Conservation (phyloP, 257 asterid species). For the Nicotiana otophora region DNA sequence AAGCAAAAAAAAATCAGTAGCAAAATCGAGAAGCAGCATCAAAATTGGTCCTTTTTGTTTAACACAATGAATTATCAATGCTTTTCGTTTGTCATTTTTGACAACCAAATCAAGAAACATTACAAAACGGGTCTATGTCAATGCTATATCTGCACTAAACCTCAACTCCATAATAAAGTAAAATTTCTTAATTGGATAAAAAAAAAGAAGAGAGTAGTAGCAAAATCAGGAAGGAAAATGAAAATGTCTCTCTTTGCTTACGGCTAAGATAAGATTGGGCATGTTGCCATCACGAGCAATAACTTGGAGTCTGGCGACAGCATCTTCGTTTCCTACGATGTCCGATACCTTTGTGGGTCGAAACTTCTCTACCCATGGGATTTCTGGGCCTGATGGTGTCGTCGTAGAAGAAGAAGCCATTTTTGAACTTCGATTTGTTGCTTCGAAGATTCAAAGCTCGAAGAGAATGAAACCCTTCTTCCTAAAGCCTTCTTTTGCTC, state of each 20-base stretch:
- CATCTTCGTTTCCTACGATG: slow-evolving; percentile 91
- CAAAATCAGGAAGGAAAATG: neutral
- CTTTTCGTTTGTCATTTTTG: too few relatives aligned
- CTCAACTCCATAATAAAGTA: neutral
- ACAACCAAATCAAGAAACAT: too few relatives aligned
- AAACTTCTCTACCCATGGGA: slow-evolving; percentile 97
- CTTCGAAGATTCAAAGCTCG: neutral
- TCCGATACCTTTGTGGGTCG: slow-evolving; percentile 79
- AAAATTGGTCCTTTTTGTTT: too few relatives aligned
- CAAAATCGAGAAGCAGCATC: neutral
- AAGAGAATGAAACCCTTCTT: neutral
- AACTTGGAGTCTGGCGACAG: slow-evolving; percentile 87
- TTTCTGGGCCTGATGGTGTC: slow-evolving; percentile 45
- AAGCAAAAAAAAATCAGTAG: neutral
- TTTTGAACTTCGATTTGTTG: neutral
- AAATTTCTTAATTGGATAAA: too few relatives aligned
- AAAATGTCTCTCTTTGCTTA: slow-evolving; percentile 11
- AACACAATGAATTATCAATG: too few relatives aligned
- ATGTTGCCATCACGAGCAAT: slow-evolving; percentile 90
- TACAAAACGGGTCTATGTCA: too few relatives aligned
- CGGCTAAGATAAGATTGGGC: slow-evolving; percentile 90
- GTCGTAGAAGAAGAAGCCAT: slow-evolving; percentile 69
- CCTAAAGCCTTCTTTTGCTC: neutral
- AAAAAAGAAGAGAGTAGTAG: neutral
- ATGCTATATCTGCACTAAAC: neutral